phyloP scores from a whole-genome alignment of 306 rosid genomes.

The Aeschynomene evenia region DNA sequence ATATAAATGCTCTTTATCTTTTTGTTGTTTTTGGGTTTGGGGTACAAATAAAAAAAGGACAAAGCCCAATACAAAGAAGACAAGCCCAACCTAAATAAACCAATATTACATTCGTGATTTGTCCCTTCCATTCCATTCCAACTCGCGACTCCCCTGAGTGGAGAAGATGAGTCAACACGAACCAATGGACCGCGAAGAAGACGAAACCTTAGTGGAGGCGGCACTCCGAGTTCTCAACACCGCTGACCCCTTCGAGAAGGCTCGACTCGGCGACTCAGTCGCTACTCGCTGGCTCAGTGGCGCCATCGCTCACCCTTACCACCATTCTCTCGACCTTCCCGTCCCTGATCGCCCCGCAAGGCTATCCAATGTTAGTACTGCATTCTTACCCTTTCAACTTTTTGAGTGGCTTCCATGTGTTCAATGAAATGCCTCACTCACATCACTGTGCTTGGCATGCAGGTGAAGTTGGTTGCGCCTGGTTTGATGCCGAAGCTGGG shows the following conservation, averaged over 20 bases:
- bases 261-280: slow-evolving; percentile 60
- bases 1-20: no score
- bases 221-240: slow-evolving; percentile 80
- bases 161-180: slow-evolving; percentile 10
- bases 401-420: not conserved
- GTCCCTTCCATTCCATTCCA: no score
- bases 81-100: no score
- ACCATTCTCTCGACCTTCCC: slow-evolving; percentile 39
- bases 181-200: no score
- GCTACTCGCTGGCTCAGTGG: slow-evolving; percentile 79
- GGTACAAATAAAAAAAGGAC: no score
- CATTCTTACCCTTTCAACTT: not conserved
- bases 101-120: no score
- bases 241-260: slow-evolving; percentile 82
- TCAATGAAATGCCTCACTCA: slow-evolving; percentile 36
- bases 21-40: no score
- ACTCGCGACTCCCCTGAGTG: no score
- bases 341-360: slow-evolving; percentile 85
- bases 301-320: slow-evolving; percentile 46
- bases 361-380: slow-evolving; percentile 47
- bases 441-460: not conserved
- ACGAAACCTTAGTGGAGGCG: slow-evolving; percentile 61
- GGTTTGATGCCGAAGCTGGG: slow-evolving; percentile 90
- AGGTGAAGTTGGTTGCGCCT: slow-evolving; percentile 78
- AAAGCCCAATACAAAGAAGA: no score